These are phyloP conservation scores for Limtongia smithiae DNA, from an alignment of 805 yeast species.

Conservation along the genomic window DNA sequence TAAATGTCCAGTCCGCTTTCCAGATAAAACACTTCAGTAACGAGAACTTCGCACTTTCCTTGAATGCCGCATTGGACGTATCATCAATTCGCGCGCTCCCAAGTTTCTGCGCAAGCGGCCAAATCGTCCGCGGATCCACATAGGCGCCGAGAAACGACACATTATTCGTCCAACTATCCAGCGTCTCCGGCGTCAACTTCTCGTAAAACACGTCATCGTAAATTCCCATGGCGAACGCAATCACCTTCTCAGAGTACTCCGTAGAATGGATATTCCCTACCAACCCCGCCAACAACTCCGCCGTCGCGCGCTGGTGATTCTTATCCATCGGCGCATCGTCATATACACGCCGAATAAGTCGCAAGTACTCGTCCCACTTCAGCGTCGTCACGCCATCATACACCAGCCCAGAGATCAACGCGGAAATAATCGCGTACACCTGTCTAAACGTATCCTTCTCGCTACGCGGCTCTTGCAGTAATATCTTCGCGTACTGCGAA, in stretches of 20 bases:
- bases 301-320: constrained; percentile 66
- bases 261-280: constrained; percentile 39
- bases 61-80: constrained; percentile 59
- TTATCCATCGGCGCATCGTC: constrained; percentile 58
- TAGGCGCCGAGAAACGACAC: constrained; percentile 50
- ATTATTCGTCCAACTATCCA: constrained; percentile 69
- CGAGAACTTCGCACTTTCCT: constrained; percentile 57
- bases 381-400: constrained; percentile 46
- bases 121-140: constrained; percentile 51
- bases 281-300: constrained; percentile 68
- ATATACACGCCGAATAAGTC: constrained; percentile 49
- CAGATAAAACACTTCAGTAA: constrained; percentile 52
- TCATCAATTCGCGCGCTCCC: constrained; percentile 47
- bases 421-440: constrained; percentile 56
- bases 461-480: constrained; percentile 52
- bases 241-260: constrained; percentile 11
- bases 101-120: constrained; percentile 47
- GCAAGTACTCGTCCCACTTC: constrained; percentile 51
- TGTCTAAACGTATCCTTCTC: constrained; percentile 65
- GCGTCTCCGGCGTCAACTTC: constrained; percentile 70
- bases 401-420: constrained; percentile 49
- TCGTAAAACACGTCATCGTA: constrained; percentile 44
- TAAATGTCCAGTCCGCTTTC: constrained; percentile 54
- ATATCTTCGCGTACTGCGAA: constrained; percentile 47
- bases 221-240: constrained; percentile 40